A percentile compares a stretch with the other conserved stretches of the same genome.
phyloP scores from a whole-genome alignment of 208 protist genomes.

The Polymyxa betae region DNA sequence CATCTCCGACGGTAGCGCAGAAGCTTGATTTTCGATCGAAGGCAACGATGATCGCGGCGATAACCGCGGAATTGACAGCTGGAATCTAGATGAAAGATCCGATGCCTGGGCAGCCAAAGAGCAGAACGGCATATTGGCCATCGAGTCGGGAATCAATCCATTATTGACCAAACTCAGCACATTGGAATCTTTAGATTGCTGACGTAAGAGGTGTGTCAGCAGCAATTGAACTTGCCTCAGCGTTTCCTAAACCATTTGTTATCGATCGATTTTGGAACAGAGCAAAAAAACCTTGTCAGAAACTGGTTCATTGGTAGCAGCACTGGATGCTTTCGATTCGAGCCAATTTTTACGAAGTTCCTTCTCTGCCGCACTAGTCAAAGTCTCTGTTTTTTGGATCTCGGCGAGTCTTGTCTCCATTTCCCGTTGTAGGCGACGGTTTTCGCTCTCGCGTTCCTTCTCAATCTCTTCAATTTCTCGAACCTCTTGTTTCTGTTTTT shows the following conservation, averaged over 20 bases:
- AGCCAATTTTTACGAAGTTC: conserved; percentile 31
- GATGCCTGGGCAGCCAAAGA: not conserved
- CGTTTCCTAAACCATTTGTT: conserved; percentile 50
- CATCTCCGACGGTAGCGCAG: not conserved
- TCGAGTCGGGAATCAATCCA: not conserved
- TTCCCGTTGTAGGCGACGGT: not conserved
- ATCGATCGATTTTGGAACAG: not conserved
- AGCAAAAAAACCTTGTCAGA: not conserved
- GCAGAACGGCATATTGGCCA: not conserved
- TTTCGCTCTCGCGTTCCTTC: not conserved
- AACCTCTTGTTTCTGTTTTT: not conserved
- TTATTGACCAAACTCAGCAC: not conserved
- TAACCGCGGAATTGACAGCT: not conserved
- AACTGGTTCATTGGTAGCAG: not conserved
- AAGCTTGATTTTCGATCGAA: not conserved
- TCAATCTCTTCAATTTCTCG: not conserved
- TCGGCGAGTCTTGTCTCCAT: not conserved
- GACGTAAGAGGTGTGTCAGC: not conserved
- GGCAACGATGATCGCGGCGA: not conserved
- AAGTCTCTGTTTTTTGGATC: not conserved
- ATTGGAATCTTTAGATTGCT: not conserved
- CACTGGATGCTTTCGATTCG: not conserved
- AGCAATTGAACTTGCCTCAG: not conserved
- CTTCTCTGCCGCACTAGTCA: not conserved
- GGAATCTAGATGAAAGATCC: not conserved